Conservation (phyloP, 1,139 yeast species). For the Candida glucosophila region DNA sequence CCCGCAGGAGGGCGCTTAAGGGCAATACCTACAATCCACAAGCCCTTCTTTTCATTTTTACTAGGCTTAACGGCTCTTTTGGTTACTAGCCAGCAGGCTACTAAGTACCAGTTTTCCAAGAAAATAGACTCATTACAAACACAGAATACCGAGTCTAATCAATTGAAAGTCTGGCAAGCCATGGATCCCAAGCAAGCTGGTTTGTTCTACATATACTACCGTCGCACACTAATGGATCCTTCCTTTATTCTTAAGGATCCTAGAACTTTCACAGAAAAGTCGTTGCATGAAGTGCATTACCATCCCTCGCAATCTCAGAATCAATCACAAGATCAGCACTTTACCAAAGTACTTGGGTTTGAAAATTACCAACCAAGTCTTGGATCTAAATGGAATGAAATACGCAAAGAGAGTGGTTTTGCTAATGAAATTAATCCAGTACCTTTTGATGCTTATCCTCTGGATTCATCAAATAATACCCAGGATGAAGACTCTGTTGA, state of each 20-base stretch:
- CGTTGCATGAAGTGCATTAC: slow-evolving; percentile 20
- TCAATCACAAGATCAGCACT: too few relatives aligned
- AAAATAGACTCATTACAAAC: slow-evolving; percentile 10
- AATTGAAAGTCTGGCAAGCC: slow-evolving; percentile 26
- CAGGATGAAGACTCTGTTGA: too few relatives aligned
- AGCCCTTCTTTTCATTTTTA: slow-evolving; percentile 26
- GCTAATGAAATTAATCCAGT: not conserved
- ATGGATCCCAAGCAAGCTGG: slow-evolving; percentile 31
- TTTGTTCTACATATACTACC: slow-evolving; percentile 27
- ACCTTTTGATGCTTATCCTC: not conserved
- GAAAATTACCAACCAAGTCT: not conserved
- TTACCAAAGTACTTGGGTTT: too few relatives aligned
- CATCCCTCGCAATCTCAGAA: slow-evolving; percentile 17
- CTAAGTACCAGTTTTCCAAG: slow-evolving; percentile 16
- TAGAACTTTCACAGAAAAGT: slow-evolving; percentile 16
- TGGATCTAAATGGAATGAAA: slow-evolving; percentile 22
- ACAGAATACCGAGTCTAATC: slow-evolving; percentile 9
- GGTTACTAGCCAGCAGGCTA: slow-evolving; percentile 16
- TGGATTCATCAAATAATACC: not conserved
- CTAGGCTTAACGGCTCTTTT: slow-evolving; percentile 21
- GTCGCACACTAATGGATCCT: slow-evolving; percentile 26
- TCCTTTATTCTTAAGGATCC: slow-evolving; percentile 30
- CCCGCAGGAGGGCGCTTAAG: too few relatives aligned
- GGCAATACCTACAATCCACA: slow-evolving; percentile 15
- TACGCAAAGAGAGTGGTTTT: slow-evolving; percentile 24